A percentile compares a stretch with the other conserved stretches of the same genome.
Evolutionary conservation across 108 stramenopile genomes (phyloP).

Genomic region (Skeletonema marinoi): DNA sequence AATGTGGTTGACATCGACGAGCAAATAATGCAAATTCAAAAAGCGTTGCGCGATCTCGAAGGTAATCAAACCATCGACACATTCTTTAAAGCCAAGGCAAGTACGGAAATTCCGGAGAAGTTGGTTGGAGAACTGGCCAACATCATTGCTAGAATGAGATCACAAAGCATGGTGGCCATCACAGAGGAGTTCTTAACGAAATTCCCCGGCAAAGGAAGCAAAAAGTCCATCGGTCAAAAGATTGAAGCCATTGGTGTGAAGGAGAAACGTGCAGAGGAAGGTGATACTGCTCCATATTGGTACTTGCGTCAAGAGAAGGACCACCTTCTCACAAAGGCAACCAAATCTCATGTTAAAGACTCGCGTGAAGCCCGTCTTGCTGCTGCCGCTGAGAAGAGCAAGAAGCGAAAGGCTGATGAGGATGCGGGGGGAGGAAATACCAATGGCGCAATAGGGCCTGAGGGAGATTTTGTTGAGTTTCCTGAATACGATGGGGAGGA

Average conservation of each 20-base stretch:
- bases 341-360: slow-evolving; percentile 13
- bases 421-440: slow-evolving; percentile 2
- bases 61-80: slow-evolving; percentile 30
- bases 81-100: slow-evolving; percentile 13
- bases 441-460: slow-evolving; percentile 69
- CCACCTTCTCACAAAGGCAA: slow-evolving; percentile 34
- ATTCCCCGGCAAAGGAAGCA: slow-evolving; percentile 19
- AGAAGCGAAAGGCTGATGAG: slow-evolving; percentile 30
- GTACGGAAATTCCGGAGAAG: slow-evolving; percentile 33
- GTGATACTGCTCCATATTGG: slow-evolving; percentile 36
- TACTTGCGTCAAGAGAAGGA: slow-evolving; percentile 23
- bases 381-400: slow-evolving; percentile 7
- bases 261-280: slow-evolving; percentile 47
- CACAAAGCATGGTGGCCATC: slow-evolving; percentile 22
- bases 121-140: slow-evolving; percentile 37
- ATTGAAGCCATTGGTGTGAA: slow-evolving; percentile 44
- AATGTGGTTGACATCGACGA: slow-evolving; percentile 75
- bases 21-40: slow-evolving; percentile 73
- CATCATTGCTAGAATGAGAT: slow-evolving; percentile 29
- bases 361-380: slow-evolving; percentile 28
- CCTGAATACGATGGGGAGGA: slow-evolving; percentile 80
- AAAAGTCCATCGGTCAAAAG: slow-evolving; percentile 29
- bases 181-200: slow-evolving; percentile 27
- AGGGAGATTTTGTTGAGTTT: slow-evolving; percentile 70
- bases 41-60: slow-evolving; percentile 59